Base-by-base conservation (phyloP, 2,329 filamentous ascomycete species). In the Calonectria hongkongensis region DNA sequence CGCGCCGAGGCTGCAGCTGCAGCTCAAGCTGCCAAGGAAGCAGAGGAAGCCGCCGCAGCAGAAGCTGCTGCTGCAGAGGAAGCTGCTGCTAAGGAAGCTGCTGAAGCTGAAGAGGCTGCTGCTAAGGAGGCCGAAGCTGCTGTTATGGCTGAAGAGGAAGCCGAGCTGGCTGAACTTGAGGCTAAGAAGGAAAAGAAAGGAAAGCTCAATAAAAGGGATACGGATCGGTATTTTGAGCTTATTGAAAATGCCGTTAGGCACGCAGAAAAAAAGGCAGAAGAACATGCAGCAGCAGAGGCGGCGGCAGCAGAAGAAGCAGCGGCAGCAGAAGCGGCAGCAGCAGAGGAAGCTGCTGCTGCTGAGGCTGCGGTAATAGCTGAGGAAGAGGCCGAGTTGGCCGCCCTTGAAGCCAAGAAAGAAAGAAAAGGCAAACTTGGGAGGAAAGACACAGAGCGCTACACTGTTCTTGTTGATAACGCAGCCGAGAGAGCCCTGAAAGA, bases 111-210 rank as follows among this genome's bases (percentile, higher is more conserved):
- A 56, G 63, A 33, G 12, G 64, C 68, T 10, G 68, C 48, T 18
- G 50, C 62, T 16, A 67, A 56, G 47, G 75, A 74, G 10, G 77
- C 68, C 13, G 70, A 70, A 41, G 66, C 66, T 36, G 54, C 64
- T 15, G 66, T 71, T 15, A 50, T 68, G 33, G 70, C 58, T 9
- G 73, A 60, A 43, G 70, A 72, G 41, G 68, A 47, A 21, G 68
- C 72, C 66, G 78, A 73, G 56, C 72, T 73, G 4, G 36, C 77
- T 72, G 71, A 60, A 6, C 58, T 72, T 12, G 70, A 72, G 36
- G 47, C 65, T 3, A 90, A 89, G 77, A 89, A 88, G 76, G 83
- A 84, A 2, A 88, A 87, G 75, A 90, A 88, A 78, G 81, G 83
- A 66, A 88, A 84, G 71, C 76, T 88, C 15, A 79, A 77, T 3